These are phyloP conservation scores for Verbascum thapsus DNA, from an alignment of 257 asterid species.

Conservation along the genomic window DNA sequence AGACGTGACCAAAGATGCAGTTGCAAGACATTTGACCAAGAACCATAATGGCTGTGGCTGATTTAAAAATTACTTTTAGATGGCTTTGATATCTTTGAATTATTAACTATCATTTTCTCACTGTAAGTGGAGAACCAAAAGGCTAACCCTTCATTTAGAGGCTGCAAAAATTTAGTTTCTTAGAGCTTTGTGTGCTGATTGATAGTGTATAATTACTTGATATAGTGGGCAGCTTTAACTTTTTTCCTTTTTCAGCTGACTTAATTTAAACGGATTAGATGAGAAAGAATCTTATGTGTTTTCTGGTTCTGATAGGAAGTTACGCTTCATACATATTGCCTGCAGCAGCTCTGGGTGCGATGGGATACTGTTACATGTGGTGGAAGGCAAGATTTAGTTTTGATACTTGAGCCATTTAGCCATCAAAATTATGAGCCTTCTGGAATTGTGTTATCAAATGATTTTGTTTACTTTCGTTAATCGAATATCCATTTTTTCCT, in stretches of 20 bases:
- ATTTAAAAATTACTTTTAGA: neutral
- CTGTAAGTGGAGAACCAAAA: neutral
- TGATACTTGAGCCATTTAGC: slow-evolving; percentile 20
- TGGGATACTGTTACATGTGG: slow-evolving; percentile 87
- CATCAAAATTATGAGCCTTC: slow-evolving; percentile 11
- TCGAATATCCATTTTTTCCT: too few species aligned
- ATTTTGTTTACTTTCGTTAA: neutral
- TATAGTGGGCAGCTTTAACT: slow-evolving; percentile 18
- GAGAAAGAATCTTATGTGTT: slow-evolving; percentile 23
- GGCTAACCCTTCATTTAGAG: too few species aligned
- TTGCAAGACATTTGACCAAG: neutral
- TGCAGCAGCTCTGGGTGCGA: slow-evolving; percentile 81
- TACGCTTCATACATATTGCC: slow-evolving; percentile 73
- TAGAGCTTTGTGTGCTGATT: too few species aligned
- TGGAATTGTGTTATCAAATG: too few species aligned
- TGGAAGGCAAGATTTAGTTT: slow-evolving; percentile 66
- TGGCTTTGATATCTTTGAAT: slow-evolving; percentile 1
- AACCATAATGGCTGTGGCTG: neutral
- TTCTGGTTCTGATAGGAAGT: slow-evolving; percentile 50
- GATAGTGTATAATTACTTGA: slow-evolving; percentile 16
- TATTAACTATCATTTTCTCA: neutral
- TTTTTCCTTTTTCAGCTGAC: slow-evolving; percentile 9
- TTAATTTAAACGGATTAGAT: slow-evolving; percentile 23
- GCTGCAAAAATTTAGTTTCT: too few species aligned
- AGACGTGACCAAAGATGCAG: neutral